Conservation (phyloP, 2,329 filamentous ascomycete species). For the Diaporthe amygdali region DNA sequence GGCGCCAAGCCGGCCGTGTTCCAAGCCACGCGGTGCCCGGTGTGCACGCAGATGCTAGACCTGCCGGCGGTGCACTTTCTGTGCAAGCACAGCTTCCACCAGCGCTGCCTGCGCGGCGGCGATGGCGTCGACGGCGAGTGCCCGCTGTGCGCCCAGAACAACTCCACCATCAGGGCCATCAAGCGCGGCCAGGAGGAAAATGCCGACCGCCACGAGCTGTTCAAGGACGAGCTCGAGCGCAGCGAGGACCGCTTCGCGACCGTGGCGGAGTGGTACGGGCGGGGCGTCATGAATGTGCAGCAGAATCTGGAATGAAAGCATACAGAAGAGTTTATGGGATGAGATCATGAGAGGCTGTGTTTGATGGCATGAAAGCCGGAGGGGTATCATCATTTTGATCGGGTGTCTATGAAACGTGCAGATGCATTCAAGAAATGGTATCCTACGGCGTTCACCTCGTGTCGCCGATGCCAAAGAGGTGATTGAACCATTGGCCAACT, state of each 20-base stretch:
- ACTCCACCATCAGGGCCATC: slow-evolving; percentile 88
- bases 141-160: slow-evolving; percentile 81
- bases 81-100: slow-evolving; percentile 97
- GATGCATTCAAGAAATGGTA: slow-evolving; percentile 12
- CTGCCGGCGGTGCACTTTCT: slow-evolving; percentile 93
- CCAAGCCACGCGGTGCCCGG: slow-evolving; percentile 85
- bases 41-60: slow-evolving; percentile 79
- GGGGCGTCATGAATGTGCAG: slow-evolving; percentile 79
- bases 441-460: neutral
- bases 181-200: slow-evolving; percentile 85
- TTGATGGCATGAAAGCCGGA: neutral
- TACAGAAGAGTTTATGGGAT: neutral
- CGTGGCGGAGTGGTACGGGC: slow-evolving; percentile 91
- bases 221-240: slow-evolving; percentile 77
- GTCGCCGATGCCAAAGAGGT: slow-evolving; percentile 31
- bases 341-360: neutral
- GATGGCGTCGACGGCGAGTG: slow-evolving; percentile 63
- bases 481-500: slow-evolving; percentile 36
- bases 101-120: slow-evolving; percentile 73
- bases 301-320: slow-evolving; percentile 36
- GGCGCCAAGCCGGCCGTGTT: slow-evolving; percentile 84
- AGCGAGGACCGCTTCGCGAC: slow-evolving; percentile 88
- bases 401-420: slow-evolving; percentile 15
- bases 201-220: slow-evolving; percentile 86
- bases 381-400: slow-evolving; percentile 17